Evolutionary conservation across 208 protist species (phyloP).

Genomic region (Leishmania major): DNA sequence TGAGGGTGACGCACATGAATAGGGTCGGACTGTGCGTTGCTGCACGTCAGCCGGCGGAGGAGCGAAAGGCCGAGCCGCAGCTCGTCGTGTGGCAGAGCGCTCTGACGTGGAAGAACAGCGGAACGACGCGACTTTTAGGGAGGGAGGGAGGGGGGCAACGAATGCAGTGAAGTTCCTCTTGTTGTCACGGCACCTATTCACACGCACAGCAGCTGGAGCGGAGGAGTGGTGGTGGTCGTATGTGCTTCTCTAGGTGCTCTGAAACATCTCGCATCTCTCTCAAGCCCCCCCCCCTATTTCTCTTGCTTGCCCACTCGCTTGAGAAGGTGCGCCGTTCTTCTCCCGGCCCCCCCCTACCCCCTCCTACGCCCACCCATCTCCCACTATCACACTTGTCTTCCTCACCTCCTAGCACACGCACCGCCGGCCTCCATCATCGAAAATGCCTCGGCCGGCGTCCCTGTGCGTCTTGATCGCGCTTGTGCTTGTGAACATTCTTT

Average conservation of each 20-base stretch:
- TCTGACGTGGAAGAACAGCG: not conserved
- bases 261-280: not conserved
- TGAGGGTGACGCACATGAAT: not conserved
- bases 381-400: not conserved
- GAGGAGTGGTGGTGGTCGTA: not conserved
- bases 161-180: not conserved
- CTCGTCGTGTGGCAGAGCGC: not conserved
- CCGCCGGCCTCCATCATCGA: not conserved
- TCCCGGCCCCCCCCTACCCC: not conserved
- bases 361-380: not conserved
- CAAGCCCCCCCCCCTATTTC: not conserved
- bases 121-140: not conserved
- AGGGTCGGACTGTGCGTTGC: too few species aligned
- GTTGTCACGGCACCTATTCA: not conserved
- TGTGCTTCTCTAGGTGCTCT: not conserved
- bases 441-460: constrained; percentile 1
- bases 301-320: not conserved
- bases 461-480: constrained; percentile 7
- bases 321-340: not conserved
- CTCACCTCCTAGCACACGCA: not conserved
- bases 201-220: not conserved
- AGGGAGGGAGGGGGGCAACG: not conserved
- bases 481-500: constrained; percentile 20
- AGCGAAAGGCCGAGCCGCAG: not conserved
- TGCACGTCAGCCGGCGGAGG: not conserved